These are phyloP conservation scores for Metahyphopichia silvanorum DNA, from an alignment of 805 yeast genomes.

Conservation along the genomic window DNA sequence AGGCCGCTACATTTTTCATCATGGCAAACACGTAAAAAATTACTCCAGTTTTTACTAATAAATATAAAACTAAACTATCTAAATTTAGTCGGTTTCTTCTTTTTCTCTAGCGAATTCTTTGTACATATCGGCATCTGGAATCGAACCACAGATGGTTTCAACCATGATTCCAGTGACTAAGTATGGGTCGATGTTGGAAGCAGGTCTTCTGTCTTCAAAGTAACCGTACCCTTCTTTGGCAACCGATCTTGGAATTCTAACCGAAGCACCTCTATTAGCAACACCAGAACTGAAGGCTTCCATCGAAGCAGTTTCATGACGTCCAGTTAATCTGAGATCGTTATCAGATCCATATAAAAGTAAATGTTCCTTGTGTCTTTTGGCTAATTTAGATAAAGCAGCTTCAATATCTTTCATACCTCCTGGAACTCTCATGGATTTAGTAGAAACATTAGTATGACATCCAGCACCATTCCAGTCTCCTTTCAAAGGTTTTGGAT, in stretches of 20 bases:
- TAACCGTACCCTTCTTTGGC: constrained; percentile 97
- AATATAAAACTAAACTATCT: no score
- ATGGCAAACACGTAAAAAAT: no score
- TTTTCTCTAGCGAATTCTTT: constrained; percentile 82
- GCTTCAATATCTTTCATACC: constrained; percentile 93
- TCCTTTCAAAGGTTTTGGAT: constrained; percentile 98
- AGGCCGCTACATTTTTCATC: no score
- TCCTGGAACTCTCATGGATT: constrained; percentile 87
- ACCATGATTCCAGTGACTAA: constrained; percentile 97
- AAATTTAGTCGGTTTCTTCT: no score
- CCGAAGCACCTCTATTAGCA: constrained; percentile 99
- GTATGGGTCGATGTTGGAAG: constrained; percentile 98
- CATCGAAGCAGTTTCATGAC: constrained; percentile 97
- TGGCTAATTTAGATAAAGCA: constrained; percentile 89
- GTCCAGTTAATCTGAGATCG: constrained; percentile 93
- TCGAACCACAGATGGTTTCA: constrained; percentile 93
- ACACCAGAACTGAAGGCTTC: constrained; percentile 92
- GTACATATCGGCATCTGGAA: constrained; percentile 92
- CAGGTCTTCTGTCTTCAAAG: constrained; percentile 99
- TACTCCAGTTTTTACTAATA: no score
- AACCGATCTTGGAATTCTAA: constrained; percentile 98
- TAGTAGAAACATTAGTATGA: constrained; percentile 97
- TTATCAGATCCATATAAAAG: constrained; percentile 93
- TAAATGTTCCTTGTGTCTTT: constrained; percentile 96
- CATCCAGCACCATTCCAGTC: constrained; percentile 99